A percentile compares a stretch with the other conserved stretches of the same genome.
Evolutionary conservation across 805 yeast genomes (phyloP).

Genomic region (Candida parachauliodes): DNA sequence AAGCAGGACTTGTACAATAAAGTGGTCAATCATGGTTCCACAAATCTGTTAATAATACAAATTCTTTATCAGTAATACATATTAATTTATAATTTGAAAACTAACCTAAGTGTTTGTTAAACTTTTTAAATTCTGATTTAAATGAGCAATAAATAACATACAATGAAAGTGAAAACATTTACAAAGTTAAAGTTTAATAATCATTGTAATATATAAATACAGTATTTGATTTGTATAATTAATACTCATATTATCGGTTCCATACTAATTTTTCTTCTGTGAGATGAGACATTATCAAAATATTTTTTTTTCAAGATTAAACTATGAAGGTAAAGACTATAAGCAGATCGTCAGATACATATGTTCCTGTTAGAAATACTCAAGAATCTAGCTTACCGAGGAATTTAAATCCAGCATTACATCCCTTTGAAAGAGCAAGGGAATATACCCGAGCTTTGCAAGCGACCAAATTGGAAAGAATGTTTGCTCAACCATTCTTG

Average conservation of each 20-base stretch:
- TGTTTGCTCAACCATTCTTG: slow-evolving; percentile 96
- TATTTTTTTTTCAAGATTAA: neutral
- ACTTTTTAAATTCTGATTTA: too few relatives aligned
- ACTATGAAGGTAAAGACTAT: slow-evolving; percentile 81
- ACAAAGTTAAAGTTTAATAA: too few relatives aligned
- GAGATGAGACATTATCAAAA: slow-evolving; percentile 6
- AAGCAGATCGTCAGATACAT: slow-evolving; percentile 84
- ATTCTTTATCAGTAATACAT: too few relatives aligned
- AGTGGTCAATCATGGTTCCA: too few relatives aligned
- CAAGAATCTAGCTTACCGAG: slow-evolving; percentile 87
- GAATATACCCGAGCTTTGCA: slow-evolving; percentile 93
- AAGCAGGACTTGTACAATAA: slow-evolving; percentile 7
- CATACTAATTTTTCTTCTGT: too few relatives aligned
- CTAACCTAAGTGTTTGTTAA: too few relatives aligned
- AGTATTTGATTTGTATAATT: too few relatives aligned
- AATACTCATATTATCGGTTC: too few relatives aligned
- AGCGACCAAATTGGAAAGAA: slow-evolving; percentile 91
- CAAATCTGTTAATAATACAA: too few relatives aligned
- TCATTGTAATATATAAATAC: neutral
- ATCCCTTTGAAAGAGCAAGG: slow-evolving; percentile 95
- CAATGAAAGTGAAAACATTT: too few relatives aligned
- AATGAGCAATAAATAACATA: too few relatives aligned
- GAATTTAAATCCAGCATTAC: slow-evolving; percentile 88
- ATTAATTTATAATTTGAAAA: too few relatives aligned
- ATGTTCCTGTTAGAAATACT: slow-evolving; percentile 87